Evolutionary conservation across 352 stramenopile genomes (phyloP), one percentile per base, ranked within the genome.

Genomic region (Phytophthora sojae): DNA sequence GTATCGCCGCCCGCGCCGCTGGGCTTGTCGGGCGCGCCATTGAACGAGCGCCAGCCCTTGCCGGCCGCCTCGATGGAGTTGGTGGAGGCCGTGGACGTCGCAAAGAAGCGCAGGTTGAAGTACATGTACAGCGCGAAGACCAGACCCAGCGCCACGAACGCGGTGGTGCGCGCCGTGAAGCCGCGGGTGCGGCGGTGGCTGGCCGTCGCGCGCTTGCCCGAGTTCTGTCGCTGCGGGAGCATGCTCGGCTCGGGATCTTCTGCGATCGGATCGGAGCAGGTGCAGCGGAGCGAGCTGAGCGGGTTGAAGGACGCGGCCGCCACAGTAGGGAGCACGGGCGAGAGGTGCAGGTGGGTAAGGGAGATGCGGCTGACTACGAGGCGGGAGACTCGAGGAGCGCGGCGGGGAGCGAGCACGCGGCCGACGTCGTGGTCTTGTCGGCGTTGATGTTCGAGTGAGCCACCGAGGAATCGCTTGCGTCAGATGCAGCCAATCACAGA

Each of bases 81-180:
- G n/a, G 70, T 75, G 50, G 62, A 61, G 12, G 32, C 47, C 9
- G 72, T 67, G 4, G 77, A 82, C 25, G 76, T 68, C 35, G 76
- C 64, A 71, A 94, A 82, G 70, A 94, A 90, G 60, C 75, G 80
- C 30, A 89, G 61, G 63, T 94, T 94, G 55, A 89, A 77, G 64
- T 88, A 94, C 61, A 88, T 72, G 63, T 81, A 80, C 23, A 91
- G 53, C 26, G 71, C 21, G 64, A 92, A 90, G 54, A 91, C 58
- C 32, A 82, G 32, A 0, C 62, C 75, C 35, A 92, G 58, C 7
- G 63, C 72, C 11, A 51, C 32, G 21, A 87, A 49, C 25, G 79
- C 76, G 6, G 55, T 67, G 14, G 68, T 75, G 26, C 79, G 80
- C 17, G 57, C 54, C 6, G 53, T 70, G 17, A 61, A 11, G 32